Evolutionary conservation across 2,329 filamentous ascomycete genomes (phyloP), one percentile per base, ranked within the genome.

Genomic region (Cryphonectria radicalis): DNA sequence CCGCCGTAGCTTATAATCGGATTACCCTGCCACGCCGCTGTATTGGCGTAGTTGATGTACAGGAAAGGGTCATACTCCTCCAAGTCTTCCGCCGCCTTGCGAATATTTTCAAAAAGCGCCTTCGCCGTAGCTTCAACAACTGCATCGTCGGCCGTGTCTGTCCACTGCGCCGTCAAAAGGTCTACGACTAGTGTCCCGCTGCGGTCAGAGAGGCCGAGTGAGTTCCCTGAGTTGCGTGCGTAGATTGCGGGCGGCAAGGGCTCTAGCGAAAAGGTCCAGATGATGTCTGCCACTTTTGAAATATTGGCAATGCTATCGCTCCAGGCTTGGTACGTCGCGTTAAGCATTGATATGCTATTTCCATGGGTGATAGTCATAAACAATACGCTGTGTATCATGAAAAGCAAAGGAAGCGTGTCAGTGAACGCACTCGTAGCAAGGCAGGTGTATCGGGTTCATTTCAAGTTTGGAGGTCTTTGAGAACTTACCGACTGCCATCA

Each of bases 311-410:
- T 25, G 50, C 50, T 55, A 55, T 55, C n/a, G 13, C 10, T 55
- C 50, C 50, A 55, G 50, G 50, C 50, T 10, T 55, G 50, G 5
- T 55, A 55, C 11, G n/a, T 14, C 50, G 50, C 50, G 50, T 55
- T 55, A 8, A 55, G n/a, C n/a, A 55, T 55, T 8, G n/a, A 25
- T 55, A 55, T 55, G 50, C 50, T 55, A 55, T 55, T 55, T 6
- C 50, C 50, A 55, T 55, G 50, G n/a, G 50, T 55, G 50, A 55
- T 55, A 10, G n/a, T 55, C 50, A 55, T 55, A 14, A 55, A 55
- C 10, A 28, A 10, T 4, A 55, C 11, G 50, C 50, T 55, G 50
- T 55, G 50, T 53, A 53, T 28, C n/a, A 28, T 28, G 50, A 55
- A 14, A 55, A 19, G 50, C n/a, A 4, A 53, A 22, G 5, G n/a